A percentile compares a stretch with the other conserved stretches of the same genome.
These are phyloP conservation scores for Bipolaris zeicola DNA, from an alignment of 2,329 filamentous ascomycete species.

Conservation along the genomic window DNA sequence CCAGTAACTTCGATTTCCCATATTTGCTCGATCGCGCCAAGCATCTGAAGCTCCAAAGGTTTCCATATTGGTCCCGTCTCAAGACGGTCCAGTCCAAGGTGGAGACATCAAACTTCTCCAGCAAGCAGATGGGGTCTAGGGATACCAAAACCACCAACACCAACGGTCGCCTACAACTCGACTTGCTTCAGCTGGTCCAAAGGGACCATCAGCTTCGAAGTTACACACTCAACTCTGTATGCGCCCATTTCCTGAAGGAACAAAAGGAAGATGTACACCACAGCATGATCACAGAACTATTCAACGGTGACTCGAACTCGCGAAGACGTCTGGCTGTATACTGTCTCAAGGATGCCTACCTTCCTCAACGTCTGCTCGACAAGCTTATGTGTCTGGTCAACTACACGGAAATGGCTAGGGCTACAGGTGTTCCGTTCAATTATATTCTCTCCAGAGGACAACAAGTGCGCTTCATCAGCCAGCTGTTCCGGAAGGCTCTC, in stretches of 20 bases:
- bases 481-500: slow-evolving; percentile 91
- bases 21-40: slow-evolving; percentile 89
- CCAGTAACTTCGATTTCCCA: slow-evolving; percentile 97
- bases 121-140: slow-evolving; percentile 97
- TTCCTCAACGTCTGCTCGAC: slow-evolving; percentile 93
- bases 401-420: slow-evolving; percentile 99
- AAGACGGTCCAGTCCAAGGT: slow-evolving; percentile 71
- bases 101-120: slow-evolving; percentile 86
- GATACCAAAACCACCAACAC: slow-evolving; percentile 95
- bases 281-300: slow-evolving; percentile 98
- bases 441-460: slow-evolving; percentile 89
- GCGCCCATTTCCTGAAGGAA: slow-evolving; percentile 90
- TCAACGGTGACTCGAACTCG: slow-evolving; percentile 94
- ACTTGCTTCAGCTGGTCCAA: slow-evolving; percentile 92
- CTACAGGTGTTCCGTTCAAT: slow-evolving; percentile 97
- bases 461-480: slow-evolving; percentile 97
- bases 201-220: slow-evolving; percentile 93
- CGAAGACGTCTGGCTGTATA: slow-evolving; percentile 89
- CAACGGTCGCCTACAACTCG: slow-evolving; percentile 89
- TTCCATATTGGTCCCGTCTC: slow-evolving; percentile 87
- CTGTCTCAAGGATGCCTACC: slow-evolving; percentile 95
- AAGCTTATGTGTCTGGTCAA: slow-evolving; percentile 99
- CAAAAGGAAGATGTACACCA: slow-evolving; percentile 99
- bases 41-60: slow-evolving; percentile 77
- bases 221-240: slow-evolving; percentile 97